phyloP scores from a whole-genome alignment of 371 early-diverging fungal genomes.

The Synchytrium microbalum region DNA sequence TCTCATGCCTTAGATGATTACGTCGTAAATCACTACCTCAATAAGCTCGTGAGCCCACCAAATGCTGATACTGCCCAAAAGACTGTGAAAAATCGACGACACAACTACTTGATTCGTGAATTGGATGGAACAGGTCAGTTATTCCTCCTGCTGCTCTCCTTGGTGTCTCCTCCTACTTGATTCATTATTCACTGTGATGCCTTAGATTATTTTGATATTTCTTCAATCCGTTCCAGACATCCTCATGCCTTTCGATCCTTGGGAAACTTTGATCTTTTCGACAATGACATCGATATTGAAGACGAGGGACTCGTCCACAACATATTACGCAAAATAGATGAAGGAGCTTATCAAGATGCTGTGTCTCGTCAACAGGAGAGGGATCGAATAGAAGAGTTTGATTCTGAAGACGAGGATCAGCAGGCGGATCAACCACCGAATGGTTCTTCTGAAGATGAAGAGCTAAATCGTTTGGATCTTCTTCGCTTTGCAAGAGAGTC shows the following conservation, averaged over 20 bases:
- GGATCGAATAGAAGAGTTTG: not conserved
- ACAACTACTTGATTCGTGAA: not conserved
- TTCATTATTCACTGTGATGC: too few relatives aligned
- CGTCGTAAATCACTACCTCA: not conserved
- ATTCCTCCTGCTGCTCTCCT: too few relatives aligned
- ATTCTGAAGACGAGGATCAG: not conserved
- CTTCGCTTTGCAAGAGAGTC: not conserved
- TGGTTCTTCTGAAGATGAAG: not conserved
- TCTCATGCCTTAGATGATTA: not conserved
- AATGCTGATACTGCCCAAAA: not conserved
- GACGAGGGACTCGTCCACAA: not conserved
- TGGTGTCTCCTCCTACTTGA: too few relatives aligned
- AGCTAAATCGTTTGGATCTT: not conserved
- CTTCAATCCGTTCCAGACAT: not conserved
- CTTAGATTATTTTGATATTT: not conserved
- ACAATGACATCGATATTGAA: not conserved
- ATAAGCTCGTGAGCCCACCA: not conserved
- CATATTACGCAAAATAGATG: not conserved
- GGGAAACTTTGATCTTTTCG: not conserved
- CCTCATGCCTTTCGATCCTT: not conserved
- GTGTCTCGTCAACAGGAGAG: not conserved
- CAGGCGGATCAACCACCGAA: not conserved
- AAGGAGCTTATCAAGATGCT: not conserved
- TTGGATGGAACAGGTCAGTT: not conserved
- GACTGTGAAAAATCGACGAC: not conserved